Percentiles rank a stretch among this genome's conserved stretches.
These are phyloP conservation scores for Acrocalymma vagum DNA, from an alignment of 2,329 filamentous ascomycete genomes.

Conservation along the genomic window DNA sequence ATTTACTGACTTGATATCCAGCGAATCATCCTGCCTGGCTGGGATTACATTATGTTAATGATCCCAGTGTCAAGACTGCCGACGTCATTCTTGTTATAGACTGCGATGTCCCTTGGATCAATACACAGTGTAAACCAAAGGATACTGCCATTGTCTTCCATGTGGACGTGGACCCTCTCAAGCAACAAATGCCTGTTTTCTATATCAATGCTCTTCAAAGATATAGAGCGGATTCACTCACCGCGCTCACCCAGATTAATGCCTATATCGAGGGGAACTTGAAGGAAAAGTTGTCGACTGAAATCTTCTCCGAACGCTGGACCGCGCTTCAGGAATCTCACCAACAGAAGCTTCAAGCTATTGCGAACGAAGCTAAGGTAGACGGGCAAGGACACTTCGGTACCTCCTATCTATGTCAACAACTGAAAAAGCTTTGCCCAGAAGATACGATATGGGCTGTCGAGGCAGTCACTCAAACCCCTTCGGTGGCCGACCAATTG, in stretches of 20 bases:
- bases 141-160: conserved; percentile 68
- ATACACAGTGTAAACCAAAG: conserved; percentile 73
- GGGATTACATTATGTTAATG: conserved; percentile 75
- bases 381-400: conserved; percentile 70
- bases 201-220: conserved; percentile 63
- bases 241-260: conserved; percentile 74
- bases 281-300: conserved; percentile 48
- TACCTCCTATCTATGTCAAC: conserved; percentile 64
- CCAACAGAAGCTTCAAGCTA: conserved; percentile 65
- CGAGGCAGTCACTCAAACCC: conserved; percentile 79
- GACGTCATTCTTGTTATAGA: conserved; percentile 88
- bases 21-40: conserved; percentile 64
- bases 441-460: conserved; percentile 76
- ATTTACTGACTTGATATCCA: no score
- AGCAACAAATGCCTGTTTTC: conserved; percentile 68
- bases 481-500: conserved; percentile 74
- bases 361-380: conserved; percentile 67
- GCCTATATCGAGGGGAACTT: conserved; percentile 62
- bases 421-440: conserved; percentile 66
- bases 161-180: conserved; percentile 72
- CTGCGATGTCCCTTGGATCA: conserved; percentile 93
- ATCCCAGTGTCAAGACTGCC: conserved; percentile 76
- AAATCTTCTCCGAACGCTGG: conserved; percentile 58
- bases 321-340: conserved; percentile 66
- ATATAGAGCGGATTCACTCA: conserved; percentile 61